Evolutionary conservation across 345 rosid species (phyloP), one percentile per base, ranked within the genome.

Genomic region (Bruguiera sexangula): DNA sequence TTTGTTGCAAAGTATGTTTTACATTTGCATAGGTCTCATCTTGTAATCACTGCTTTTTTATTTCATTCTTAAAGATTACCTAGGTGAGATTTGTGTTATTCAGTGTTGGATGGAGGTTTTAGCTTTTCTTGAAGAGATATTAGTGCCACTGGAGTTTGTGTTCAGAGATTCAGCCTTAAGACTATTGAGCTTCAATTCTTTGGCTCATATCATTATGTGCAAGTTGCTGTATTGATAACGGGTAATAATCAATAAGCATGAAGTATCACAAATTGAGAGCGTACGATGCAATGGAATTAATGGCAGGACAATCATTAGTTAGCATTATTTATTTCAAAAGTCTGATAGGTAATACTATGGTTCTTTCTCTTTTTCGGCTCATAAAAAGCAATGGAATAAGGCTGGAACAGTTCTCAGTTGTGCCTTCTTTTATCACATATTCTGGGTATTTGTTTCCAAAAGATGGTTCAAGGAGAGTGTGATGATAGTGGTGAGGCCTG

Each of bases 391-490:
- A 69, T 80, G 73, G 55, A 54, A 70, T 82, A 86, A 95, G 99
- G 96, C 92, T 67, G 97, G 99, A 75, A 87, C 96, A 31, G 91
- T 95, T 69, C 93, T 95, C 68, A 80, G 97, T 73, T 95, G 96
- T 75, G 97, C 96, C 61, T 90, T 95, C 81, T 75, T 90, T 85
- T 95, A 95, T 57, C 97, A 92, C 78, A 95, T 95, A 82, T 95
- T 95, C 82, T 95, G 99, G 97, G 99, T 95, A 39, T 89, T 95
- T 77, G 87, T 86, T 79, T 91, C 97, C 20, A 95, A 95, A 76
- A 75, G 87, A 88, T 87, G 85, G 99, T 92, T 95, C 84, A 87
- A 87, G 76, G 99, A 92, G 83, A 95, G 99, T 56, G 99, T 95
- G 75, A 95, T 95, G 99, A 95, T 95, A 78, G 99, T 88, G 88